Conservation (phyloP, 2,329 filamentous ascomycete genomes). For the Hortaea werneckii region DNA sequence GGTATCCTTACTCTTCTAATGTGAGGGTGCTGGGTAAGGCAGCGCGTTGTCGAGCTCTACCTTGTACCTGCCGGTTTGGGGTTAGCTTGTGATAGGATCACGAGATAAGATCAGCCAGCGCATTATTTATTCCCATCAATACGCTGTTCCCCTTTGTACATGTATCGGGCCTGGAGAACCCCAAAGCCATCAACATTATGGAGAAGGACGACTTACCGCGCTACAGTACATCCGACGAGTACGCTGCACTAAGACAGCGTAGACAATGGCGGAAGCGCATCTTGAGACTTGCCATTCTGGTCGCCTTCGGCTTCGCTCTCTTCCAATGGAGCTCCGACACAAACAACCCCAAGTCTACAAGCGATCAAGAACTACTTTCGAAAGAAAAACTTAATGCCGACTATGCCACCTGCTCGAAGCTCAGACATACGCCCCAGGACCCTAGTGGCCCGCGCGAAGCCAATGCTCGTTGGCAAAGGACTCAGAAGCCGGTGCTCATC, state of each 20-base stretch:
- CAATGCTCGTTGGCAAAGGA: slow-evolving; percentile 52
- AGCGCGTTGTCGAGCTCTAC: no score
- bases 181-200: background rate
- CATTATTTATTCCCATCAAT: no score
- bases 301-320: background rate
- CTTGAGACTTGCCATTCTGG: background rate
- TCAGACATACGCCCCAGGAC: slow-evolving; percentile 46
- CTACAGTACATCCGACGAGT: slow-evolving; percentile 2
- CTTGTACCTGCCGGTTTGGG: no score
- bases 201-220: slow-evolving; percentile 4
- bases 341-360: background rate
- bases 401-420: slow-evolving; percentile 45
- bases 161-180: no score
- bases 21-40: no score
- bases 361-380: background rate
- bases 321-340: background rate
- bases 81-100: no score
- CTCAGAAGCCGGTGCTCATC: slow-evolving; percentile 51
- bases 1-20: no score
- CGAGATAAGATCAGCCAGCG: no score
- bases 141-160: no score
- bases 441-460: slow-evolving; percentile 46
- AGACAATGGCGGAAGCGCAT: background rate
- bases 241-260: slow-evolving; percentile 1
- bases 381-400: slow-evolving; percentile 38